phyloP scores from a whole-genome alignment of 2,329 filamentous ascomycete species.

The Ceratocystis ficicola region DNA sequence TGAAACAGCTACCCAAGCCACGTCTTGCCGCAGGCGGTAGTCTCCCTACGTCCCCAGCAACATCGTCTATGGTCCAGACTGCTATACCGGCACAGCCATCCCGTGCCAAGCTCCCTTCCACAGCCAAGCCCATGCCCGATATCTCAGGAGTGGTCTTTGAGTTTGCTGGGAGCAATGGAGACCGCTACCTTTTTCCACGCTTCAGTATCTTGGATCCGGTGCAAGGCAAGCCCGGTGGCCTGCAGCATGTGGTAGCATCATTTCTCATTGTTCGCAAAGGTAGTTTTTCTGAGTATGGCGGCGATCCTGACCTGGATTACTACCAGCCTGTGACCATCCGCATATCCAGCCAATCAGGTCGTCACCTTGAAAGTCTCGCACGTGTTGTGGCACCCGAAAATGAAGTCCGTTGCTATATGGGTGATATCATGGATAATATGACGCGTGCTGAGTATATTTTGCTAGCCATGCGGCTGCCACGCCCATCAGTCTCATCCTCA shows the following conservation, averaged over 20 bases:
- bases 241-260: slow-evolving; percentile 59
- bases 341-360: slow-evolving; percentile 41
- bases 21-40: slow-evolving; percentile 21
- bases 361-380: slow-evolving; percentile 48
- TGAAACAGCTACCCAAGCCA: slow-evolving; percentile 25
- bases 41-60: slow-evolving; percentile 20
- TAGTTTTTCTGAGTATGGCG: slow-evolving; percentile 51
- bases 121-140: slow-evolving; percentile 34
- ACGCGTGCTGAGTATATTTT: slow-evolving; percentile 55
- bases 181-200: slow-evolving; percentile 67
- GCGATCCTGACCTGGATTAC: slow-evolving; percentile 54
- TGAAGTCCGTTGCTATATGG: slow-evolving; percentile 55
- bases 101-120: slow-evolving; percentile 29
- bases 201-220: slow-evolving; percentile 49
- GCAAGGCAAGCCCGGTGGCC: slow-evolving; percentile 13
- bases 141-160: slow-evolving; percentile 58
- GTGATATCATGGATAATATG: slow-evolving; percentile 57
- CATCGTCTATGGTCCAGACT: neutral
- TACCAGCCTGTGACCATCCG: slow-evolving; percentile 63
- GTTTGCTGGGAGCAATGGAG: slow-evolving; percentile 53
- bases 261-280: slow-evolving; percentile 67
- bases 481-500: slow-evolving; percentile 24
- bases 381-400: slow-evolving; percentile 51
- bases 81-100: neutral
- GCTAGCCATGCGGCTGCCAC: slow-evolving; percentile 53